Conservation (phyloP, 495 filamentous ascomycete genomes). For the Acidomyces sp. region DNA sequence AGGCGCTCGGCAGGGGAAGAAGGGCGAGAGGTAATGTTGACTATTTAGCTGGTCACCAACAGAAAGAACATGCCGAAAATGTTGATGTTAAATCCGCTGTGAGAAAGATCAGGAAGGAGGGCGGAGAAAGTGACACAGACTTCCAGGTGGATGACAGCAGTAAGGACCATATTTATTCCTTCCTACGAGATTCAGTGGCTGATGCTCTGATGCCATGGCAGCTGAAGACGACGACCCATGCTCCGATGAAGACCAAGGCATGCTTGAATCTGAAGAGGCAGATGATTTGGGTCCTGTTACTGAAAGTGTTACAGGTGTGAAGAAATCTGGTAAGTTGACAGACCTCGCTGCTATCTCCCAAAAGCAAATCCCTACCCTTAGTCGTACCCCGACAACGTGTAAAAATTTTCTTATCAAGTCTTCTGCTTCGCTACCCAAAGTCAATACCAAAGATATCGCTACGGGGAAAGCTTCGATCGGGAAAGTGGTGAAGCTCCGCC, state of each 20-base stretch:
- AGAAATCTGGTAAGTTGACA: constrained; percentile 19
- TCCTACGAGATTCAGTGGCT: neutral
- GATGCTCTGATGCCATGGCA: neutral
- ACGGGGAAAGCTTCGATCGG: neutral
- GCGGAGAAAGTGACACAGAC: constrained; percentile 37
- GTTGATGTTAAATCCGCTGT: constrained; percentile 8
- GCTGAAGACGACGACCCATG: neutral
- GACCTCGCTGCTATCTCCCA: no score
- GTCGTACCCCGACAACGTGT: neutral
- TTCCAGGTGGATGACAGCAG: constrained; percentile 35
- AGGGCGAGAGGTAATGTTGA: constrained; percentile 38
- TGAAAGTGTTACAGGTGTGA: constrained; percentile 18
- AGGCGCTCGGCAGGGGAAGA: constrained; percentile 74
- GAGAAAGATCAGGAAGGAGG: constrained; percentile 12
- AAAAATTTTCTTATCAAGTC: constrained; percentile 1
- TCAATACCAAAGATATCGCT: neutral
- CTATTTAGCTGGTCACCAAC: constrained; percentile 12
- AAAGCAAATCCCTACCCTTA: no score
- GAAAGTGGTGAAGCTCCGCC: no score
- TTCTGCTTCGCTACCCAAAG: constrained; percentile 6
- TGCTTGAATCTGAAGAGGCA: neutral
- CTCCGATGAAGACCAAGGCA: neutral
- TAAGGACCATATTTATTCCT: neutral
- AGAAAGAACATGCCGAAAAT: constrained; percentile 14
- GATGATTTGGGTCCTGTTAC: neutral